A percentile compares a stretch with the other conserved stretches of the same genome.
phyloP scores from a whole-genome alignment of 768 basidiomycete genomes.

The Agrocybe pediades region DNA sequence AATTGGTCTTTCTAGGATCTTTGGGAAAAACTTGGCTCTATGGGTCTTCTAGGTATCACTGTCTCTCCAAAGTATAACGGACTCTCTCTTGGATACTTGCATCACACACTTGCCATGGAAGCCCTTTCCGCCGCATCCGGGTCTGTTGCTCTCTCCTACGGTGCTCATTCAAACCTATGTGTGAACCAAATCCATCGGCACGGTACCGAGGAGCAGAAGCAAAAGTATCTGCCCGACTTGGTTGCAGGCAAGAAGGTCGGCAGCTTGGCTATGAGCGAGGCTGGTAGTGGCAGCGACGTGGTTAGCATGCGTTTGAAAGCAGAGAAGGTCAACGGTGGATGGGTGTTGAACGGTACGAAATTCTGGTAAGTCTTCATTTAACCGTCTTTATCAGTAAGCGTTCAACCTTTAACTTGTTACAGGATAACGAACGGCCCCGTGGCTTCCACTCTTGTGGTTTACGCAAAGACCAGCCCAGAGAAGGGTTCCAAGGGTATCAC shows the following conservation, averaged over 20 bases:
- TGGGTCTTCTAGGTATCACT: constrained; percentile 92
- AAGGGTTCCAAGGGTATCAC: constrained; percentile 89
- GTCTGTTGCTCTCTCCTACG: constrained; percentile 90
- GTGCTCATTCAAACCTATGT: constrained; percentile 90
- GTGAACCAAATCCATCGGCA: constrained; percentile 85
- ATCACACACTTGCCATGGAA: constrained; percentile 94
- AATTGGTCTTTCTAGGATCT: constrained; percentile 54
- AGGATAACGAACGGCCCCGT: constrained; percentile 97
- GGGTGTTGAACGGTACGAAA: constrained; percentile 85
- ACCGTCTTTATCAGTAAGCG: not conserved
- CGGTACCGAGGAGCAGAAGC: constrained; percentile 81
- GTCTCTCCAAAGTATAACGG: constrained; percentile 83
- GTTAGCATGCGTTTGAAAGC: constrained; percentile 89
- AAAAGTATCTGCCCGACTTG: constrained; percentile 81
- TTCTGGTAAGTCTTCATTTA: constrained; percentile 69
- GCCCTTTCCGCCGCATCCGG: constrained; percentile 89
- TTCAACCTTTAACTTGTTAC: not conserved
- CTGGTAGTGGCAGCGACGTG: constrained; percentile 93
- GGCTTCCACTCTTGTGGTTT: constrained; percentile 90
- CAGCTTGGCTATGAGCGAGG: constrained; percentile 93
- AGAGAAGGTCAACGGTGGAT: constrained; percentile 76
- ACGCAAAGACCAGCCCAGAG: constrained; percentile 83
- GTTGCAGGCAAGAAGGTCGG: constrained; percentile 84
- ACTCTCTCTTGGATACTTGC: constrained; percentile 78
- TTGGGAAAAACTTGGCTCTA: constrained; percentile 87